Evolutionary conservation across 306 rosid species (phyloP), one percentile per base, ranked within the genome.

Genomic region (Ormosia semicastrata): DNA sequence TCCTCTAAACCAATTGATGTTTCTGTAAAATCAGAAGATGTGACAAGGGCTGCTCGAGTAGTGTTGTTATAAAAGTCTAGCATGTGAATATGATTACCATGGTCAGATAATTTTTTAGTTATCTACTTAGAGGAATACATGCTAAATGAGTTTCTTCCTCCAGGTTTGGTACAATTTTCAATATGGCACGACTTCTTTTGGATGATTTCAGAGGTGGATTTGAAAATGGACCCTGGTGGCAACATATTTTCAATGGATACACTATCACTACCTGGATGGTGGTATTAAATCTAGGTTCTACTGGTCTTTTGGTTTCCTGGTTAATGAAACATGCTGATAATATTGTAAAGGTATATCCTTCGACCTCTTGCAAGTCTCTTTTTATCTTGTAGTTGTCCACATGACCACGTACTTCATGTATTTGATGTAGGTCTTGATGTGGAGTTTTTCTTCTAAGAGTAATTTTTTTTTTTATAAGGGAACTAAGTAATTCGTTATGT

Each of bases 211-310:
- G 91, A 86, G 87, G 96, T 82, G 95, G 93, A 59, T 95, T 95
- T 88, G 99, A 93, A 87, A 84, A 88, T 36, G 96, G 99, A 59
- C 97, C 98, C n/a, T 92, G 97, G 97, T 93, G 98, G 98, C 93
- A 87, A 70, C 98, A 96, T 50, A 85, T 95, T 75, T 84, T 93
- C 83, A 85, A 90, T 83, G 99, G 99, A 76, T 95, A 95, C 78
- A 87, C 83, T 53, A 24, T 88, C 87, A 93, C 92, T 39, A 95
- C 99, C 44, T 95, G 97, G 94, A 44, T 93, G 93, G 99, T 93
- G 41, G 94, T 95, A 76, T 84, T 91, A 75, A 95, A 95, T 91
- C 95, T 95, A 72, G 99, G 95, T 65, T 95, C 99, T 47, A 93
- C 99, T 29, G 98, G 98, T 76, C 91, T 95, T 88, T 76, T 93